Conservation (phyloP, 805 yeast genomes). For the Kluyveromyces starmeri region DNA sequence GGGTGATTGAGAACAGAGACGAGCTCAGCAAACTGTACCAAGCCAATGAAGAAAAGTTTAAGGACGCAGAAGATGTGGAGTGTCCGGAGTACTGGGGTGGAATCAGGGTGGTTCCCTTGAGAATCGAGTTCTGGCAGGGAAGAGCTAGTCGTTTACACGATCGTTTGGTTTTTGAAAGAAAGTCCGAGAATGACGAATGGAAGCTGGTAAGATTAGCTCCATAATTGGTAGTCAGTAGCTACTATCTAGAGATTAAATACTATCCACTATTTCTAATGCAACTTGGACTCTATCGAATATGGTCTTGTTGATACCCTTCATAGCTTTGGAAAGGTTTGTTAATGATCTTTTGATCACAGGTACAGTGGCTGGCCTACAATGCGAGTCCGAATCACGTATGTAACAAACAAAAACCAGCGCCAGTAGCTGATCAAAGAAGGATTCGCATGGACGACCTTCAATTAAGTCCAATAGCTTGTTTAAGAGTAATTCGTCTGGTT, state of each 20-base stretch:
- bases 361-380: background rate
- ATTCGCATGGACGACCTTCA: too few species aligned
- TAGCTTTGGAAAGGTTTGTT: conserved; percentile 7
- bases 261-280: conserved; percentile 3
- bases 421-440: background rate
- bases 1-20: conserved; percentile 45
- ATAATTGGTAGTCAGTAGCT: too few species aligned
- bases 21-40: conserved; percentile 50
- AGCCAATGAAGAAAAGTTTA: conserved; percentile 46
- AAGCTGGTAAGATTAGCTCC: conserved; percentile 66
- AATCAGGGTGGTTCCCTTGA: conserved; percentile 74
- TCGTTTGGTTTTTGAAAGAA: conserved; percentile 64
- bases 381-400: background rate
- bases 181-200: conserved; percentile 47
- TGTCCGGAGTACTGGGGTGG: conserved; percentile 98
- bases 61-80: conserved; percentile 57
- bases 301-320: conserved; percentile 10
- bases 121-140: conserved; percentile 97
- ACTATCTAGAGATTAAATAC: too few species aligned
- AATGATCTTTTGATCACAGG: conserved; percentile 3
- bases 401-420: background rate
- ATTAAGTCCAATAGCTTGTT: too few species aligned
- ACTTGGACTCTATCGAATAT: conserved; percentile 9
- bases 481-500: too few species aligned
- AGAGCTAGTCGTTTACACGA: conserved; percentile 85